These are phyloP conservation scores for Stentor coeruleus DNA, from an alignment of 73 alveolate genomes.

Conservation along the genomic window DNA sequence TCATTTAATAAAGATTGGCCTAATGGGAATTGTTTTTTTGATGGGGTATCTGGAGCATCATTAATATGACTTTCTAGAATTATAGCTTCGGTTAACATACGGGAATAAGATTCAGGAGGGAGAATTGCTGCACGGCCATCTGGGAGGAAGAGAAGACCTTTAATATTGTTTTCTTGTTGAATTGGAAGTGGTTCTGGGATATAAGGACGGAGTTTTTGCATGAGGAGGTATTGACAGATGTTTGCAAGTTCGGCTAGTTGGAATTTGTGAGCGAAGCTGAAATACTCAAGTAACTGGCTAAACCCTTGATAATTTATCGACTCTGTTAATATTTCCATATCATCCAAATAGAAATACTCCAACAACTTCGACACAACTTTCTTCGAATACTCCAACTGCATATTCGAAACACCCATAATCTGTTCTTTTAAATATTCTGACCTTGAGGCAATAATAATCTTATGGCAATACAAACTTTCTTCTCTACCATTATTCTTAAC, in stretches of 20 bases:
- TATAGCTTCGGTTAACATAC: slow-evolving; percentile 40
- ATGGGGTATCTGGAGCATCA: neutral
- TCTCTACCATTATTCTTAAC: neutral
- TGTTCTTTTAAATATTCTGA: slow-evolving; percentile 21
- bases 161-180: slow-evolving; percentile 11
- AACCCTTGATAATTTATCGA: slow-evolving; percentile 30
- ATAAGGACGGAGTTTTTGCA: neutral
- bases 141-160: slow-evolving; percentile 63
- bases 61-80: slow-evolving; percentile 47
- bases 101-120: slow-evolving; percentile 37
- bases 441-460: slow-evolving; percentile 31
- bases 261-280: slow-evolving; percentile 3
- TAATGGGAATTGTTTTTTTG: neutral
- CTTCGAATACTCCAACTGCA: neutral
- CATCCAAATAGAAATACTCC: slow-evolving; percentile 63
- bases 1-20: slow-evolving; percentile 27
- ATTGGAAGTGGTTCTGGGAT: slow-evolving; percentile 7
- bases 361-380: slow-evolving; percentile 48
- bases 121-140: slow-evolving; percentile 60
- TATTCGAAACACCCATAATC: neutral
- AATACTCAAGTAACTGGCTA: slow-evolving; percentile 9
- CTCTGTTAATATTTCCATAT: slow-evolving; percentile 38
- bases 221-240: neutral
- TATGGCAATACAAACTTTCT: slow-evolving; percentile 27
- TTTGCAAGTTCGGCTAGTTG: neutral